phyloP scores from a whole-genome alignment of 2,329 filamentous ascomycete species.

The Ploettnerulaceae sp. region DNA sequence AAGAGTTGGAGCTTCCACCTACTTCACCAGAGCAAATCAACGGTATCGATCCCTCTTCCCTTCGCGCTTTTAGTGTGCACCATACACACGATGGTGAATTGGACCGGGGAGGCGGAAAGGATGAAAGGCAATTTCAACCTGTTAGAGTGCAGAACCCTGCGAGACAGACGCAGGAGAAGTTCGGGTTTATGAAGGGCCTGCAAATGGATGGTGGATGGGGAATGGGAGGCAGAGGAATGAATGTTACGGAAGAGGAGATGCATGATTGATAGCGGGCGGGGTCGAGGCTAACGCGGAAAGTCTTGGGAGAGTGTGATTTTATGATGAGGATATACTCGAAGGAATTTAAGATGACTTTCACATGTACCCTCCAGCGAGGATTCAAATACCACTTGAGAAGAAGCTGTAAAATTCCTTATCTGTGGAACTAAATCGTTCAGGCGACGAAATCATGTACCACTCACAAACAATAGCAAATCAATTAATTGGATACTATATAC shows the following conservation, averaged over 20 bases:
- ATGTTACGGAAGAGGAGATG: not conserved
- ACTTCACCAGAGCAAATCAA: conserved; percentile 22
- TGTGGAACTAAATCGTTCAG: too few relatives aligned
- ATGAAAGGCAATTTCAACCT: not conserved
- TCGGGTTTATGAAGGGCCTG: conserved; percentile 2
- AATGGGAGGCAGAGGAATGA: not conserved
- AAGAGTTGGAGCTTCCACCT: conserved; percentile 18
- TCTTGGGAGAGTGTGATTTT: not conserved
- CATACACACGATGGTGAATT: not conserved
- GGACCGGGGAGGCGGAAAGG: not conserved
- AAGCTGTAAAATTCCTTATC: too few relatives aligned
- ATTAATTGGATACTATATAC: too few relatives aligned
- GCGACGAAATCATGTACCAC: too few relatives aligned
- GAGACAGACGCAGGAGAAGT: not conserved
- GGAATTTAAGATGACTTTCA: too few relatives aligned
- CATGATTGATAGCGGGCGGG: not conserved
- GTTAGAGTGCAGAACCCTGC: not conserved
- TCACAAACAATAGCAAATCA: too few relatives aligned
- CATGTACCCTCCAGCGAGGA: too few relatives aligned
- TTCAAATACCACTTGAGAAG: too few relatives aligned
- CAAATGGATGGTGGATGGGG: conserved; percentile 1
- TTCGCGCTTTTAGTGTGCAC: not conserved
- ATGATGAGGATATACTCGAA: too few relatives aligned
- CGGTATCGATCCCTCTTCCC: conserved; percentile 3
- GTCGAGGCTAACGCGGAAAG: not conserved